Base-by-base conservation (phyloP, 192 early-diverging fungal genomes). In the Coemansia sp. region DNA sequence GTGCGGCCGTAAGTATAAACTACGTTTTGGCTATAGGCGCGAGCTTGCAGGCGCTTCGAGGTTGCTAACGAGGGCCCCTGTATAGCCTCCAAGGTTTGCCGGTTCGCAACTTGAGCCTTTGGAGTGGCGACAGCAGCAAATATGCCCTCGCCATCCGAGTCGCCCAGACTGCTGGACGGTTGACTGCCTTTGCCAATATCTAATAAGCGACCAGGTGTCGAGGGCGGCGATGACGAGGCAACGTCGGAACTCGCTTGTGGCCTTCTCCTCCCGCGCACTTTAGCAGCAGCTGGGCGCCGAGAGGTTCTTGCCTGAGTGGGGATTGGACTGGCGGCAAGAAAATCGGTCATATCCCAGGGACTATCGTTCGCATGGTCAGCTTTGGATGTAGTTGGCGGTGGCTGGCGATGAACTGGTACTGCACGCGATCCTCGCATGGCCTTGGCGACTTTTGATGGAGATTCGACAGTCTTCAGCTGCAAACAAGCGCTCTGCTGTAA, bases 1-100 rank as follows among this genome's bases (percentile, higher is more conserved):
- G 67, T 26, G 55, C 74, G 79, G 5, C 79, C 79, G 36, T 82
- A 82, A 13, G 70, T 82, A 37, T 69, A 82, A 0, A 82, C 79
- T 2, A 82, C 79, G 23, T 82, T 73, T 26, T 74, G 73, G 6
- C 59, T 56, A 38, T 63, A 65, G 4, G 79, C 67, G 2, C 74
- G 69, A 26, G 63, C 62, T 56, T 82, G 79, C 23, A 82, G 45
- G 20, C 79, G 73, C 64, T 70, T 82, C 16, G 67, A 76, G 0
- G 79, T 76, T 3, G 70, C 73, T 6, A 65, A 40, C 2, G 79
- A 82, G 37, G 79, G 79, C 9, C 79, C 79, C 24, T 69, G 59
- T 7, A 37, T 65, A 11, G 65, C 13, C 16, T 60, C 20, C n/a
- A 64, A 23, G 2, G 40, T 28, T n/a, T 50, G 65, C 33, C 38